A percentile compares a stretch with the other conserved stretches of the same genome.
phyloP scores from a whole-genome alignment of 139 green algal genomes.

The Micractinium conductrix region DNA sequence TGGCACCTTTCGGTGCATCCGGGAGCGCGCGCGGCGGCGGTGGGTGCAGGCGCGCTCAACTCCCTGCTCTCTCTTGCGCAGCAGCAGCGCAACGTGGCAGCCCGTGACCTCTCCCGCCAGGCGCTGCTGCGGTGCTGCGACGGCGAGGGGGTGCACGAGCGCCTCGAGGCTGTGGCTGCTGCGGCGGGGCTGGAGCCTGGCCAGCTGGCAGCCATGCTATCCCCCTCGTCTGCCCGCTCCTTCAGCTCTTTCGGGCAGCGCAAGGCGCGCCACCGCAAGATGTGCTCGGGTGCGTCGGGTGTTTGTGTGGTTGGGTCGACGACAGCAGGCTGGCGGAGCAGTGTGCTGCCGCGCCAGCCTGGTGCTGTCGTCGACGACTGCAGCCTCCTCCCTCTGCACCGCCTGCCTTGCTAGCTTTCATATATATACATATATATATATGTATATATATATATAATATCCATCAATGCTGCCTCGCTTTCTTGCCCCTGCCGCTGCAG shows the following conservation, averaged over 20 bases:
- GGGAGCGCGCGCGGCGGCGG: conserved; percentile 4
- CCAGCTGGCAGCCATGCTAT: conserved; percentile 6
- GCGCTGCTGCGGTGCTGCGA: conserved; percentile 33
- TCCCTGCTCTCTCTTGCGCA: conserved; percentile 37
- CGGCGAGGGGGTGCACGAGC: neutral
- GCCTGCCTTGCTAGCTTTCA: neutral
- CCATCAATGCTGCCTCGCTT: too few relatives aligned
- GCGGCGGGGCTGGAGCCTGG: neutral
- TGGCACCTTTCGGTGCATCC: conserved; percentile 58
- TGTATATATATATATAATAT: too few relatives aligned
- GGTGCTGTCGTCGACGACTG: neutral
- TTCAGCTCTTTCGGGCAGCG: neutral
- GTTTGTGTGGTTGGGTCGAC: neutral
- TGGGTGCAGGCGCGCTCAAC: conserved; percentile 4
- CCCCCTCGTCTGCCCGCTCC: conserved; percentile 19
- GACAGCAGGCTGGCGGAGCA: neutral
- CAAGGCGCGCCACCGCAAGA: conserved; percentile 30
- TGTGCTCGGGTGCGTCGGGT: conserved; percentile 10
- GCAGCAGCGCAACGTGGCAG: conserved; percentile 6
- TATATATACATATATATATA: too few relatives aligned
- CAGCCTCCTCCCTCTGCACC: neutral
- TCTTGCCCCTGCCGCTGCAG: neutral
- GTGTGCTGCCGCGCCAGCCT: neutral
- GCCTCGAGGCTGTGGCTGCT: conserved; percentile 9
- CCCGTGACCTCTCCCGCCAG: conserved; percentile 24